These are phyloP conservation scores for Tolypocladium album DNA, from an alignment of 2,329 filamentous ascomycete species.

Conservation along the genomic window DNA sequence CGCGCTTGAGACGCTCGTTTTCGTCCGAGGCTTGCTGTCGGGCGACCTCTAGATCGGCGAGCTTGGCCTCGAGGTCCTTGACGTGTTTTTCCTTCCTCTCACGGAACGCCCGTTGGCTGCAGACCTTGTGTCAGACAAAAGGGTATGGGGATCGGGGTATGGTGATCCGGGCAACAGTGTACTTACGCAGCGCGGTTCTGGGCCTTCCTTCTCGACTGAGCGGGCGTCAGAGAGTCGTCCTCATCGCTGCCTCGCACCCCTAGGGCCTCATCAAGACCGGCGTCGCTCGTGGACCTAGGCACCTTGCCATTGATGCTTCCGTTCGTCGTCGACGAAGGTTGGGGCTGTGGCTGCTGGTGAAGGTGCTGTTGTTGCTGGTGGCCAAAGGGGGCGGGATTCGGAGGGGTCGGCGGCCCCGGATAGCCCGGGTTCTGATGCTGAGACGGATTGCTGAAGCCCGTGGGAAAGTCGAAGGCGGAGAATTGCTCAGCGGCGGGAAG, in stretches of 20 bases:
- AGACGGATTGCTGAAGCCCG: constrained; percentile 26
- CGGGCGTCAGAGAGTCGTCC: constrained; percentile 44
- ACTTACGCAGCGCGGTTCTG: constrained; percentile 53
- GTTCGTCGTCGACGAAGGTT: constrained; percentile 9
- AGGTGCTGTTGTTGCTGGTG: constrained; percentile 14
- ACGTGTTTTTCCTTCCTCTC: constrained; percentile 94
- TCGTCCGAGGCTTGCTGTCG: constrained; percentile 65
- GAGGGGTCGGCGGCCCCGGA: constrained; percentile 41
- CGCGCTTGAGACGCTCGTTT: constrained; percentile 76
- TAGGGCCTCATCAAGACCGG: constrained; percentile 21
- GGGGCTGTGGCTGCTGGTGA: constrained; percentile 12
- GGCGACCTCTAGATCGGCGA: constrained; percentile 64
- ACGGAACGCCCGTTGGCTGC: constrained; percentile 86
- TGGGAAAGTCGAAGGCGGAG: constrained; percentile 31
- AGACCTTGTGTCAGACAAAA: background rate
- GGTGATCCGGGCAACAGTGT: background rate
- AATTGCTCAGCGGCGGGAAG: constrained; percentile 38
- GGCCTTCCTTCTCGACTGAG: constrained; percentile 47
- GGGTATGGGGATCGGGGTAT: background rate
- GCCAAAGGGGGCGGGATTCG: constrained; percentile 26
- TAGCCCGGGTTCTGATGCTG: constrained; percentile 12
- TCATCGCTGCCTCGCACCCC: constrained; percentile 38
- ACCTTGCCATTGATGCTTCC: constrained; percentile 9
- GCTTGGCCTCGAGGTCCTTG: constrained; percentile 81
- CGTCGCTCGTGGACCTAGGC: constrained; percentile 24